These are phyloP conservation scores for Escallonia herrerae DNA, from an alignment of 129 eudicot genomes.

Conservation along the genomic window DNA sequence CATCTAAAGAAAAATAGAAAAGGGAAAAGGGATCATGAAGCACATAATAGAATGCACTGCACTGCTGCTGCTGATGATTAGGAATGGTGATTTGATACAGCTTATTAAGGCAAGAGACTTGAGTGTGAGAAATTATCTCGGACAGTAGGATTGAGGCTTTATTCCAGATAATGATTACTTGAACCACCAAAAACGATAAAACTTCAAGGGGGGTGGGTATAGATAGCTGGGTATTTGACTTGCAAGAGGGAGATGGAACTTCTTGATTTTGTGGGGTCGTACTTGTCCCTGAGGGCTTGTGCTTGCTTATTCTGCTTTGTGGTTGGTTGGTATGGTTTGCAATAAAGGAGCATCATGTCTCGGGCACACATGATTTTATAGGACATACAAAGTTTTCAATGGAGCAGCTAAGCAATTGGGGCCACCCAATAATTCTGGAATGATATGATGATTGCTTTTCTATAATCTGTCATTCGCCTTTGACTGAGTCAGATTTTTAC, in stretches of 20 bases:
- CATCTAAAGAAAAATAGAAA: slow-evolving; percentile 3
- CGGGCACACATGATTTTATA: slow-evolving; percentile 7
- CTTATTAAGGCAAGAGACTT: no score
- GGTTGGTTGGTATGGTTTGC: slow-evolving; percentile 28
- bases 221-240: slow-evolving; percentile 33
- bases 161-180: not conserved
- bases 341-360: slow-evolving; percentile 26
- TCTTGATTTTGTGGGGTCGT: slow-evolving; percentile 49
- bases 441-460: slow-evolving; percentile 29
- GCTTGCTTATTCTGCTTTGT: slow-evolving; percentile 22
- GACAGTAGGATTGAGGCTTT: not conserved
- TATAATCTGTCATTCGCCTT: not conserved
- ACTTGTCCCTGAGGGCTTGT: slow-evolving; percentile 29
- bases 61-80: no score
- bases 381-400: slow-evolving; percentile 14
- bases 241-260: slow-evolving; percentile 27
- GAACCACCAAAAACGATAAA: slow-evolving; percentile 26
- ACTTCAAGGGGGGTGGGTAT: slow-evolving; percentile 25
- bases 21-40: slow-evolving; percentile 3
- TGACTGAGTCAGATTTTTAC: no score
- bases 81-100: no score
- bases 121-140: no score
- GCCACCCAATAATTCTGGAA: slow-evolving; percentile 41
- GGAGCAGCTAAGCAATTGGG: slow-evolving; percentile 12
- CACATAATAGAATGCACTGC: no score